Percentiles rank a stretch among this genome's conserved stretches.
Conservation (phyloP, 164 flowering plant genomes). For the Warburgia ugandensis region DNA sequence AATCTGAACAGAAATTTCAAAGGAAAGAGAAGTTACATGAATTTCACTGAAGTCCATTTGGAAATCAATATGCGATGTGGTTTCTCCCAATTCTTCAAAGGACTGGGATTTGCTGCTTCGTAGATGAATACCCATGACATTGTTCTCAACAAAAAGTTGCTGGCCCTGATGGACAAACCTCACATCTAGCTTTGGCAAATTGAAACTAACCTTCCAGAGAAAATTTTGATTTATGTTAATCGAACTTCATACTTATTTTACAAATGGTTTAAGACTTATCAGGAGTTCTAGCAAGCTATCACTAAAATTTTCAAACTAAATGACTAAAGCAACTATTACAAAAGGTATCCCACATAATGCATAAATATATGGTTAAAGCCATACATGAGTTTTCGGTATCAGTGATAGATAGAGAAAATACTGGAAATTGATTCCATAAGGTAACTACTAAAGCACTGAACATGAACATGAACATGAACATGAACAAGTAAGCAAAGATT, state of each 20-base stretch:
- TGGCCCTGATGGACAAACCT: constrained; percentile 54
- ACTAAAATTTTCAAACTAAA: background rate
- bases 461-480: too few relatives aligned
- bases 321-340: background rate
- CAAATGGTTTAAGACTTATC: background rate
- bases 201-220: constrained; percentile 62
- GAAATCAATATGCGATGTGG: constrained; percentile 69
- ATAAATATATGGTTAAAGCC: too few relatives aligned
- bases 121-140: constrained; percentile 77
- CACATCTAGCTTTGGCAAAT: constrained; percentile 74
- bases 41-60: constrained; percentile 95
- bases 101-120: constrained; percentile 63
- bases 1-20: constrained; percentile 8
- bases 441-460: too few relatives aligned
- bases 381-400: too few relatives aligned
- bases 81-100: constrained; percentile 78
- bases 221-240: constrained; percentile 25
- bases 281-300: background rate
- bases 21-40: constrained; percentile 53
- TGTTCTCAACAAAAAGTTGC: constrained; percentile 58
- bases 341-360: too few relatives aligned
- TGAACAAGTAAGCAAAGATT: too few relatives aligned
- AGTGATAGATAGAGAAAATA: too few relatives aligned
- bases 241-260: constrained; percentile 1
- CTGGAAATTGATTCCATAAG: too few relatives aligned